These are phyloP conservation scores for Oryza officinalis DNA, from an alignment of 176 grass and related monocot genomes.

Conservation along the genomic window DNA sequence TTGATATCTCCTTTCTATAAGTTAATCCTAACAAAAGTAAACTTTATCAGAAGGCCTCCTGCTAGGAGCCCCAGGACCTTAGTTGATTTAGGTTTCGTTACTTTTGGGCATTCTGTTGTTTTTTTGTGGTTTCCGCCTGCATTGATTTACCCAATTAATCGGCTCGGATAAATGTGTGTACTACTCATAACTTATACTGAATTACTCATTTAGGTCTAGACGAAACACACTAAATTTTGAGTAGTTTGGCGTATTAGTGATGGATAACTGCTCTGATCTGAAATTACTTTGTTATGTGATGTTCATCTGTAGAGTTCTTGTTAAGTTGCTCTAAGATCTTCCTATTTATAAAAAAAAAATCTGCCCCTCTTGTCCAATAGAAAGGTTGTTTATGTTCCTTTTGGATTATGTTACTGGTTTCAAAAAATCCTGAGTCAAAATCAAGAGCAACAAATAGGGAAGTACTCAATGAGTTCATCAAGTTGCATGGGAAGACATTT, in stretches of 20 bases:
- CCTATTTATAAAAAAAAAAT: too few relatives aligned
- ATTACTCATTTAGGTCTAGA: background rate
- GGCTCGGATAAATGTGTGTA: background rate
- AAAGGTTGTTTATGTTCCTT: background rate
- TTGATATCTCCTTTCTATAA: background rate
- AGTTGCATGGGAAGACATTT: slow-evolving; percentile 46
- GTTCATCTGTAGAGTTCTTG: background rate
- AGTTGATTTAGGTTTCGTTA: background rate
- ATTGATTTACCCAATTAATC: background rate
- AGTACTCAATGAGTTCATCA: slow-evolving; percentile 65
- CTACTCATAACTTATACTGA: too few relatives aligned
- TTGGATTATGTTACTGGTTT: slow-evolving; percentile 40
- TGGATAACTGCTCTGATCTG: background rate
- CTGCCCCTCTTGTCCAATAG: too few relatives aligned
- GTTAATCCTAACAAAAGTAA: background rate
- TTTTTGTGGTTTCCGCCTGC: background rate
- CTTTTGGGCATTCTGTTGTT: background rate
- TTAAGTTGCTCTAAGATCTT: background rate
- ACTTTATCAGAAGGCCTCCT: slow-evolving; percentile 28
- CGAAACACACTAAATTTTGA: background rate
- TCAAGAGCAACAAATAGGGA: slow-evolving; percentile 65
- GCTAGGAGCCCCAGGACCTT: background rate
- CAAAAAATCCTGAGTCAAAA: slow-evolving; percentile 75
- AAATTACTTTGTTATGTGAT: background rate
- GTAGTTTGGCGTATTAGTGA: background rate